These are phyloP conservation scores for Herpotrichia juniperi DNA, from an alignment of 2,329 filamentous ascomycete genomes.

Conservation along the genomic window DNA sequence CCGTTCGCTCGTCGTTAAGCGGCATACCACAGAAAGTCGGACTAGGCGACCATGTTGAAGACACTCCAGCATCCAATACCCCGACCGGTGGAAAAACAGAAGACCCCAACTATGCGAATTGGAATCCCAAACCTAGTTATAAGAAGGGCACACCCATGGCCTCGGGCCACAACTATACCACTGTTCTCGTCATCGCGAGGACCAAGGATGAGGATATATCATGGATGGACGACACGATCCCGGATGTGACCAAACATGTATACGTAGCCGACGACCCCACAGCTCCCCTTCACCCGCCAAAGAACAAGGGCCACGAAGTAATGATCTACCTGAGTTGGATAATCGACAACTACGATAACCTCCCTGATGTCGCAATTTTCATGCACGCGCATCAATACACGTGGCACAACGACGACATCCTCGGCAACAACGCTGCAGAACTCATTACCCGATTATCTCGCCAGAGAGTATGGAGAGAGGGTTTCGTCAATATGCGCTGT, in stretches of 20 bases:
- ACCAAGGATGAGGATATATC: conserved; percentile 57
- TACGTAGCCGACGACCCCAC: conserved; percentile 60
- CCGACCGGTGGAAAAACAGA: conserved; percentile 11
- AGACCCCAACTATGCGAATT: conserved; percentile 42
- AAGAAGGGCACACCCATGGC: conserved; percentile 43
- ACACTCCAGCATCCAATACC: conserved; percentile 16
- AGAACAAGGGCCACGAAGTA: conserved; percentile 68
- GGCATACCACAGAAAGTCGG: conserved; percentile 49
- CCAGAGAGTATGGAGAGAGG: conserved; percentile 53
- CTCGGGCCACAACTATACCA: conserved; percentile 58
- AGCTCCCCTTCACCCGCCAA: conserved; percentile 56
- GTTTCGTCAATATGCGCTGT: conserved; percentile 63
- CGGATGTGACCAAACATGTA: conserved; percentile 53
- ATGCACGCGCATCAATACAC: conserved; percentile 64
- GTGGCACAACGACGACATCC: conserved; percentile 64
- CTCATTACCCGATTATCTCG: conserved; percentile 55
- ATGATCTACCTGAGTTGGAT: conserved; percentile 68
- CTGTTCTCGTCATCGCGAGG: conserved; percentile 60
- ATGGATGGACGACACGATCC: conserved; percentile 62
- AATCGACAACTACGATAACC: conserved; percentile 64
- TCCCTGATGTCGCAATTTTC: conserved; percentile 66
- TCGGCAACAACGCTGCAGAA: conserved; percentile 50
- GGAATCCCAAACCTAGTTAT: conserved; percentile 45
- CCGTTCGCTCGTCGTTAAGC: conserved; percentile 42
- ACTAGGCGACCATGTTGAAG: conserved; percentile 43